Conservation (phyloP, 306 rosid species). For the Quillaja saponaria region DNA sequence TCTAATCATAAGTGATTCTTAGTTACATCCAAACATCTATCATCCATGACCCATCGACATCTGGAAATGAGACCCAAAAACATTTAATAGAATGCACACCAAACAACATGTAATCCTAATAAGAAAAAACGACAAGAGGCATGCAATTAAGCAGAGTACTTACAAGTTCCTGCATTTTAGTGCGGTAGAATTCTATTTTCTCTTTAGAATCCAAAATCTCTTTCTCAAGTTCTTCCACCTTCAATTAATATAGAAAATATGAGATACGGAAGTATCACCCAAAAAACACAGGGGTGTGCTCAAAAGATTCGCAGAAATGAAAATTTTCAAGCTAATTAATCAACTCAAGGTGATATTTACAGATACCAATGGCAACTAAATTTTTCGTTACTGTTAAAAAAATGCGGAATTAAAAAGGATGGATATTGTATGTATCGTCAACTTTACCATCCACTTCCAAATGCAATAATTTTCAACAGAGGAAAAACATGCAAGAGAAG, state of each 20-base stretch:
- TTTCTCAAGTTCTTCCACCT: slow-evolving; percentile 95
- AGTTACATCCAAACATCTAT: not conserved
- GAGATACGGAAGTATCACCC: slow-evolving; percentile 22
- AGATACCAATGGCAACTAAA: slow-evolving; percentile 24
- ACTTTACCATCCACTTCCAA: no score
- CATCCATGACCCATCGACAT: slow-evolving; percentile 7
- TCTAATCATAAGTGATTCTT: no score
- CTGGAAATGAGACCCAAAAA: slow-evolving; percentile 18
- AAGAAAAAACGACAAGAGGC: slow-evolving; percentile 28
- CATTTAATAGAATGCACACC: slow-evolving; percentile 10
- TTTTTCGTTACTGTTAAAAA: slow-evolving; percentile 1
- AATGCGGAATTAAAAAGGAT: not conserved
- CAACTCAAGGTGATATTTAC: not conserved
- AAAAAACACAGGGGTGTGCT: slow-evolving; percentile 14
- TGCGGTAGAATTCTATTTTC: slow-evolving; percentile 75
- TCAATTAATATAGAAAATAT: slow-evolving; percentile 35
- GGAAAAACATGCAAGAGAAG: not conserved
- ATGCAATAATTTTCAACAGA: slow-evolving; percentile 3
- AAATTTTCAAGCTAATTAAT: slow-evolving; percentile 20
- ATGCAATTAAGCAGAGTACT: slow-evolving; percentile 53
- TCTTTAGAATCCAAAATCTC: slow-evolving; percentile 73
- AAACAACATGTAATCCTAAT: slow-evolving; percentile 22
- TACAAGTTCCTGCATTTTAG: slow-evolving; percentile 97
- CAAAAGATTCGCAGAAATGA: slow-evolving; percentile 26
- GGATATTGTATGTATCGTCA: not conserved